phyloP scores from a whole-genome alignment of 2,329 filamentous ascomycete species.

The Neonectria faginata region DNA sequence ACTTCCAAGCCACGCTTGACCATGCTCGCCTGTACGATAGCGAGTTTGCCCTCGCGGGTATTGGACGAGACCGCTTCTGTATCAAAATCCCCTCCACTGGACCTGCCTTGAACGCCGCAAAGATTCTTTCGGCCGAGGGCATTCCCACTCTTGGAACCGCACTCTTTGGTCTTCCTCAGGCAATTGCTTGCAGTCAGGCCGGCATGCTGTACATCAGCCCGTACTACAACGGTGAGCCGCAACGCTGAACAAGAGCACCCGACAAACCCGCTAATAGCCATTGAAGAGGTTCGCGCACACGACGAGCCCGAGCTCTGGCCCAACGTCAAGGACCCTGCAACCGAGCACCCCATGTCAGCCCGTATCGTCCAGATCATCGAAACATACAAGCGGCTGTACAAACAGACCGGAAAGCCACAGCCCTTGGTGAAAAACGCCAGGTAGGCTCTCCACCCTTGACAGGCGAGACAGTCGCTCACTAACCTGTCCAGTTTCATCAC shows the following conservation, averaged over 20 bases:
- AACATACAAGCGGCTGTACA: constrained; percentile 58
- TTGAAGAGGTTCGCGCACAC: constrained; percentile 57
- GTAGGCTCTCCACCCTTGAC: constrained; percentile 32
- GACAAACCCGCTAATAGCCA: not conserved
- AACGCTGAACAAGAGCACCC: too few relatives aligned
- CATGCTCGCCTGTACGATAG: constrained; percentile 60
- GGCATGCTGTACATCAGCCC: constrained; percentile 61
- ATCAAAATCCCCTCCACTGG: constrained; percentile 65
- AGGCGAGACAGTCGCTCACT: constrained; percentile 7
- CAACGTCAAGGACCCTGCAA: constrained; percentile 58
- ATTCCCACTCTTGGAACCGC: constrained; percentile 62
- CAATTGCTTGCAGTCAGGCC: constrained; percentile 62
- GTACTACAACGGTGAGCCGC: constrained; percentile 58
- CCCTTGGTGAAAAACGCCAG: constrained; percentile 61
- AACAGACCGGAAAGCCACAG: constrained; percentile 60
- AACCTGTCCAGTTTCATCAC: constrained; percentile 53
- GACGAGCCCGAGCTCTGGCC: constrained; percentile 59
- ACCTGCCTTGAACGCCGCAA: constrained; percentile 59
- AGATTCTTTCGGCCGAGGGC: constrained; percentile 56
- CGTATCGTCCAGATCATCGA: constrained; percentile 62
- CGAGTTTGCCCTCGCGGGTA: constrained; percentile 59
- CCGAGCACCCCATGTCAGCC: constrained; percentile 60
- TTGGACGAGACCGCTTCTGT: constrained; percentile 59
- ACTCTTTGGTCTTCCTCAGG: constrained; percentile 60
- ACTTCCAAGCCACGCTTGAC: constrained; percentile 57